phyloP scores from a whole-genome alignment of 2,329 filamentous ascomycete species.

The Verticillium alfalfae region DNA sequence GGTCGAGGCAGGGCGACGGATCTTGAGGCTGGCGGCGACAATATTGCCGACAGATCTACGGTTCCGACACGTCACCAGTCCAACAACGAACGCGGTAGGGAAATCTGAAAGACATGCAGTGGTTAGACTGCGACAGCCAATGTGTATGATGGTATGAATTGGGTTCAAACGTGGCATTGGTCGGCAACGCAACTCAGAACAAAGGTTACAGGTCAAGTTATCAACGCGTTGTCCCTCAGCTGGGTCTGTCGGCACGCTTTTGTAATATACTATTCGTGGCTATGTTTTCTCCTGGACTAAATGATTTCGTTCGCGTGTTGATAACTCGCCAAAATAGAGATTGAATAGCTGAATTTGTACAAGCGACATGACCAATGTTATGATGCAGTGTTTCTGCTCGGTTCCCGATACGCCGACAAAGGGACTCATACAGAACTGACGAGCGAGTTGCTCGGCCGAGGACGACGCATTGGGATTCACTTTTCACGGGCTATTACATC shows the following conservation, averaged over 20 bases:
- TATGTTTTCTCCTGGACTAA: neutral
- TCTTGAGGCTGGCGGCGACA: neutral
- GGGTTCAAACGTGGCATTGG: neutral
- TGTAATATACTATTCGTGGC: neutral
- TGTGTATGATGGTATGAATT: neutral
- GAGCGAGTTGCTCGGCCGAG: neutral
- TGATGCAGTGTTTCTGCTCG: neutral
- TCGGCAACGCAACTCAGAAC: neutral
- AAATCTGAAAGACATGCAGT: neutral
- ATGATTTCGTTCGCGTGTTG: too few relatives aligned
- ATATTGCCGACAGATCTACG: neutral
- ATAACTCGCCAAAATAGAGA: too few relatives aligned
- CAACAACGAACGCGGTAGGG: neutral
- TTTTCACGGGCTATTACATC: neutral
- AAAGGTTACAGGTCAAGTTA: neutral
- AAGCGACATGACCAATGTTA: neutral
- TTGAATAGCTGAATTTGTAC: neutral
- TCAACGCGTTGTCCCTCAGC: neutral
- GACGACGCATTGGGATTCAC: neutral
- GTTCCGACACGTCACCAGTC: neutral
- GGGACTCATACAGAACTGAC: neutral
- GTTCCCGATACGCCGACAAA: neutral
- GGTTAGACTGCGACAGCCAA: too few relatives aligned
- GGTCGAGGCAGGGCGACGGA: neutral
- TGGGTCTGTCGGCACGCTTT: neutral